Base-by-base conservation (phyloP, 78 protist genomes). In the Isochrysis galbana region DNA sequence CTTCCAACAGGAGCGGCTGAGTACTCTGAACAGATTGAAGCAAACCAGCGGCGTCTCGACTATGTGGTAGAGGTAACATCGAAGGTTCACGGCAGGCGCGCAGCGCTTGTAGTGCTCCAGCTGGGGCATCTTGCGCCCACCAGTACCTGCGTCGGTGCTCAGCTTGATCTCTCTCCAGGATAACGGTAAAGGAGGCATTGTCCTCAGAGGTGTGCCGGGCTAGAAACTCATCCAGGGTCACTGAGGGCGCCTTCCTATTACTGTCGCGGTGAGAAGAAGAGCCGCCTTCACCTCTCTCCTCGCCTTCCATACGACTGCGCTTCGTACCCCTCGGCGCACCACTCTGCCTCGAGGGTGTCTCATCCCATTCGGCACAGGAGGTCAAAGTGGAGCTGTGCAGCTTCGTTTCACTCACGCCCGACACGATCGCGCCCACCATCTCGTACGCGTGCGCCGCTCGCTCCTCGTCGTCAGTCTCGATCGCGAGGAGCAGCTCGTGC, bases 401-500 rank as follows among this genome's bases (percentile, higher is more conserved):
- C 29, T 14, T 7, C 14, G 61, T 7, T 14, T 51, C n/a, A n/a
- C n/a, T n/a, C n/a, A n/a, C n/a, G n/a, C n/a, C n/a, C n/a, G n/a
- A n/a, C n/a, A n/a, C n/a, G n/a, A n/a, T n/a, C n/a, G 61, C 61
- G 22, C n/a, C 72, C 38, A 61, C 72, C 72, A 61, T 61, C 38
- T 36, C 80, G 41, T 26, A 70, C 10, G 80, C 80, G 41, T 17
- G n/a, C 44, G 17, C 29, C 80, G 80, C 80, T 5, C 47, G 86
- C n/a, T 7, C 42, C 32, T 1, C 32, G 86, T 77, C 86, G 29
- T 41, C 34, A 44, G 47, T 10, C 47, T 95, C 96, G 1, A 91
- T 89, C 26, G 96, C 97, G 32, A 88, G 89, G 48, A 95, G 55
- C 91, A 90, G 90, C 78, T 94, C 95, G 36, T 69, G 90, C 90